A percentile compares a stretch with the other conserved stretches of the same genome.
These are phyloP conservation scores for Corylus americana DNA, from an alignment of 306 rosid genomes.

Conservation along the genomic window DNA sequence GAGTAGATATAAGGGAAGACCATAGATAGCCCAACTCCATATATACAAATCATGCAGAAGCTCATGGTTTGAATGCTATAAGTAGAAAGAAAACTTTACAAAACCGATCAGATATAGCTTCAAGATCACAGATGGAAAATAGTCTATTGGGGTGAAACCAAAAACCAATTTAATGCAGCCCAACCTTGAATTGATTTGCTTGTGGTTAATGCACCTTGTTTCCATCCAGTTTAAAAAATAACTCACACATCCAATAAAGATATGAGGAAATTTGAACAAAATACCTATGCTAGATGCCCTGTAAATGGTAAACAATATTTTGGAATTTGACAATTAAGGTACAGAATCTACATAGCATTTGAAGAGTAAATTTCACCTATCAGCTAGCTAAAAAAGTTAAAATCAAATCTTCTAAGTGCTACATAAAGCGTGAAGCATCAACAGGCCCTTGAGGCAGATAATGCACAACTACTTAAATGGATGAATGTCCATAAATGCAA, in stretches of 20 bases:
- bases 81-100: slow-evolving; percentile 16
- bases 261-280: neutral
- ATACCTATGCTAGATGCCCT: slow-evolving; percentile 6
- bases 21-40: slow-evolving; percentile 19
- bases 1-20: slow-evolving; percentile 18
- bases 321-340: neutral
- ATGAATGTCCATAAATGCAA: neutral
- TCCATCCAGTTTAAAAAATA: neutral
- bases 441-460: neutral
- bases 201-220: neutral
- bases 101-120: slow-evolving; percentile 17
- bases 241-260: slow-evolving; percentile 9
- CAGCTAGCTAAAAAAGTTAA: neutral
- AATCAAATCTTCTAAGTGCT: neutral
- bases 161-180: slow-evolving; percentile 11
- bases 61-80: slow-evolving; percentile 12
- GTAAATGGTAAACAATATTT: slow-evolving; percentile 10
- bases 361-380: slow-evolving; percentile 7
- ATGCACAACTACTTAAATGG: neutral
- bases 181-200: slow-evolving; percentile 10
- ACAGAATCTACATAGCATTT: slow-evolving; percentile 1
- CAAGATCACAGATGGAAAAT: slow-evolving; percentile 1
- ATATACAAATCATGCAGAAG: slow-evolving; percentile 5
- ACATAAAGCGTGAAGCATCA: neutral
- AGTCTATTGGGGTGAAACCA: slow-evolving; percentile 16